Evolutionary conservation across 345 rosid species (phyloP).

Genomic region (Leavenworthia alabamica): DNA sequence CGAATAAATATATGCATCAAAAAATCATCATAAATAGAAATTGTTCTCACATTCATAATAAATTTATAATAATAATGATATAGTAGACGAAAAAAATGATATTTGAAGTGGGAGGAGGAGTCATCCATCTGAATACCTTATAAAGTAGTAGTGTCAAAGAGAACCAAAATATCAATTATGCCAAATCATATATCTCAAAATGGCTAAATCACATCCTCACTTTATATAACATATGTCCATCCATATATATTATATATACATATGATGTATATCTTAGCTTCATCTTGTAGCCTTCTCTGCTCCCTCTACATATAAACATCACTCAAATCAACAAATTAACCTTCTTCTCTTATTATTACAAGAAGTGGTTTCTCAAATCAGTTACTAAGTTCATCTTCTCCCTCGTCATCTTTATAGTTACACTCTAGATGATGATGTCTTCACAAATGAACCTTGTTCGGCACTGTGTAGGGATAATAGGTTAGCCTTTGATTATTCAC

Average conservation of each 20-base stretch:
- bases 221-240: neutral
- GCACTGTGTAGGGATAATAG: conserved; percentile 56
- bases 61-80: neutral
- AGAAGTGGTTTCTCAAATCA: neutral
- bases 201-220: neutral
- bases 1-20: neutral
- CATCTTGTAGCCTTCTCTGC: neutral
- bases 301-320: neutral
- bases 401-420: neutral
- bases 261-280: neutral
- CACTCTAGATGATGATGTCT: conserved; percentile 44
- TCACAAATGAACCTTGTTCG: conserved; percentile 31
- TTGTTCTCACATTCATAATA: neutral
- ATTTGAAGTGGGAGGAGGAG: neutral
- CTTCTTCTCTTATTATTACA: neutral
- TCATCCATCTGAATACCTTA: neutral
- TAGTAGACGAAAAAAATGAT: no score
- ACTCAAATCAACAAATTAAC: neutral
- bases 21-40: no score
- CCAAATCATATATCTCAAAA: neutral
- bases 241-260: neutral
- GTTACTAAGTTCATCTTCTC: neutral
- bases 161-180: neutral
- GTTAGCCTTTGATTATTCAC: conserved; percentile 21
- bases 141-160: neutral